phyloP scores from a whole-genome alignment of 768 basidiomycete genomes.

The Coprinellus micaceus region DNA sequence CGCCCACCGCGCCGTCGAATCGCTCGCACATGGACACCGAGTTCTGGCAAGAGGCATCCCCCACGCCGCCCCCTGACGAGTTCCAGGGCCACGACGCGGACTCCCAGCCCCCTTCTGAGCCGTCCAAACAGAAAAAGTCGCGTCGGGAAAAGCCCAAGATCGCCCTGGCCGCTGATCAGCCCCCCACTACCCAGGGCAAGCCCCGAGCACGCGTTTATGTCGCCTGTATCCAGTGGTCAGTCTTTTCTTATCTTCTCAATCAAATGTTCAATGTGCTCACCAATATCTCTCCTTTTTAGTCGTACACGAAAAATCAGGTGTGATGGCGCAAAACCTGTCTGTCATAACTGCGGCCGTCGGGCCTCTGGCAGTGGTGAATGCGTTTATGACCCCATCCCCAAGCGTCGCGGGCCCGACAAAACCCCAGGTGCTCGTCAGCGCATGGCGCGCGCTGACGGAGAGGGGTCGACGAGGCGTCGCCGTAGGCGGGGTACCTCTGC shows the following conservation, averaged over 20 bases:
- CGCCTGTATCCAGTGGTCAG: conserved; percentile 75
- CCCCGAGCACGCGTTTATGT: conserved; percentile 72
- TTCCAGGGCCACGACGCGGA: background rate
- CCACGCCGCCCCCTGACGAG: background rate
- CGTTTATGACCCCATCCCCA: conserved; percentile 66
- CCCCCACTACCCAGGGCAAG: conserved; percentile 78
- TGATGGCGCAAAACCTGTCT: conserved; percentile 74
- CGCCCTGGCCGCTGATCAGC: conserved; percentile 70
- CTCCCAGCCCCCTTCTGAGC: conserved; percentile 5
- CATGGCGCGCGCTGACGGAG: conserved; percentile 33
- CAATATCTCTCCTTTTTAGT: conserved; percentile 33
- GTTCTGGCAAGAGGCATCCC: background rate
- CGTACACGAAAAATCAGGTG: conserved; percentile 79
- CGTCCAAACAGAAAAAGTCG: conserved; percentile 33
- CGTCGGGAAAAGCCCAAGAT: conserved; percentile 58
- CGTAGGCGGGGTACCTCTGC: conserved; percentile 29
- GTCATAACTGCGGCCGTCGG: conserved; percentile 68
- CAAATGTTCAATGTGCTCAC: background rate
- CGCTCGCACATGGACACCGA: background rate
- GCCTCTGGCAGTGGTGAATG: conserved; percentile 45
- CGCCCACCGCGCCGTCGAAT: conserved; percentile 12
- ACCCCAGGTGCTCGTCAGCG: conserved; percentile 77
- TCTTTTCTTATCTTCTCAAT: conserved; percentile 9
- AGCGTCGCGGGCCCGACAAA: conserved; percentile 78
- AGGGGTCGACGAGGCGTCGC: conserved; percentile 25